Evolutionary conservation across 2,329 filamentous ascomycete species (phyloP), one percentile per base, ranked within the genome.

Genomic region (Phoma sp.): DNA sequence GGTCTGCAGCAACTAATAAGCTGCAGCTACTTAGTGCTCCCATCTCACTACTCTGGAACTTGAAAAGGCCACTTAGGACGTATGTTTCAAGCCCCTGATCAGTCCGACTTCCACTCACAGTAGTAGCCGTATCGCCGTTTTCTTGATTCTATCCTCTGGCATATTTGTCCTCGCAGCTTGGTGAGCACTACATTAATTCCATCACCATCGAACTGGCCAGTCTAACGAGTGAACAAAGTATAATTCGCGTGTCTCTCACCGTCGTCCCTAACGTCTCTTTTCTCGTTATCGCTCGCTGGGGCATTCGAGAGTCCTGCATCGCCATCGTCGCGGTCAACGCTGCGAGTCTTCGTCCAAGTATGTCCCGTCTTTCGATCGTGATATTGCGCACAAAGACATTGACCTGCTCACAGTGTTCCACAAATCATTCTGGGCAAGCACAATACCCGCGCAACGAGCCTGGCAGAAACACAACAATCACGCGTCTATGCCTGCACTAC

Each of bases 251-350:
- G 1, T 56, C 52, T 0, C 42, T 61, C 10, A 59, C 56, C 17
- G 56, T 55, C 1, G 49, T 61, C 1, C 59, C 52, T 4, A 46
- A 56, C 20, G 50, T 56, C 5, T 54, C 40, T 10, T 46, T 59
- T n/a, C 52, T 57, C 21, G 52, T 49, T 12, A 57, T 61, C 23
- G 56, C 59, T 1, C 59, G 59, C 3, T 61, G 59, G 56, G 56
- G 56, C 10, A 39, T 57, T 5, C 56, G 59, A 12, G 56, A 61
- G 23, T 55, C 56, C n/a, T 45, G 46, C 29, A 53, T 59, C n/a
- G 53, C 49, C 3, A 38, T 61, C 18, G 34, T 61, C 2, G 59
- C 59, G 1, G 59, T 61, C 33, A 61, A 61, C 28, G 42, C 49
- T 1, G 56, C 56, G 17, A 48, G 45, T 14, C 42, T 61, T 1